Evolutionary conservation across 2,329 filamentous ascomycete species (phyloP), one percentile per base, ranked within the genome.

Genomic region (Cladosporium phlei): DNA sequence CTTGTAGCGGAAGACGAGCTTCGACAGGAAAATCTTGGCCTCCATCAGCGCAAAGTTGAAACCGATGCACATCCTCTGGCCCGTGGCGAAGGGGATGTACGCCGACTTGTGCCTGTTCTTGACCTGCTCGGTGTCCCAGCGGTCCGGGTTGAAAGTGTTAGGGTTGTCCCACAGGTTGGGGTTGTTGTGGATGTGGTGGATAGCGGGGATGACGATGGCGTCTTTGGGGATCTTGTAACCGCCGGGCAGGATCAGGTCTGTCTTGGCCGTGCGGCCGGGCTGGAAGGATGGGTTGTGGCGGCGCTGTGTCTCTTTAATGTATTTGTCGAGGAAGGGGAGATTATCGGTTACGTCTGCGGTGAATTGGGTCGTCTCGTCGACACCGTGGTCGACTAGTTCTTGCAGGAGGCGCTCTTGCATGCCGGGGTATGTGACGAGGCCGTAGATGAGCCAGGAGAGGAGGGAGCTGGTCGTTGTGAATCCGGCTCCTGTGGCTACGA

Each of bases 41-140:
- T 83, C 78, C 49, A 75, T 71, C 4, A 83, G 64, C 0, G 79
- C 80, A 59, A 83, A 81, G 62, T 81, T 83, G 70, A 81, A 82
- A 0, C 79, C 80, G 46, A 83, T 77, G 52, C 80, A 83, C 64
- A 73, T 74, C 2, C 80, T 67, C 0, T 69, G 73, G 0, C 80
- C 80, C 0, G 71, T 66, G 0, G 74, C 79, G 51, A 83, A 84
- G 11, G 80, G 80, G 4, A 77, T 66, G 54, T 82, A 83, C 0
- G 74, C 66, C 2, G 69, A 72, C 22, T 70, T 69, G 35, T 74
- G 76, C 2, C 71, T 59, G 52, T 69, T 71, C 65, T 77, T 78
- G 46, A 78, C 76, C 10, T 68, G 63, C 0, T 76, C 72, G 0
- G 72, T 72, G 51, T 75, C 72, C 80, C 80, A 83, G 2, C 80